Base-by-base conservation (phyloP, 2,329 filamentous ascomycete genomes). In the Alternaria solani region DNA sequence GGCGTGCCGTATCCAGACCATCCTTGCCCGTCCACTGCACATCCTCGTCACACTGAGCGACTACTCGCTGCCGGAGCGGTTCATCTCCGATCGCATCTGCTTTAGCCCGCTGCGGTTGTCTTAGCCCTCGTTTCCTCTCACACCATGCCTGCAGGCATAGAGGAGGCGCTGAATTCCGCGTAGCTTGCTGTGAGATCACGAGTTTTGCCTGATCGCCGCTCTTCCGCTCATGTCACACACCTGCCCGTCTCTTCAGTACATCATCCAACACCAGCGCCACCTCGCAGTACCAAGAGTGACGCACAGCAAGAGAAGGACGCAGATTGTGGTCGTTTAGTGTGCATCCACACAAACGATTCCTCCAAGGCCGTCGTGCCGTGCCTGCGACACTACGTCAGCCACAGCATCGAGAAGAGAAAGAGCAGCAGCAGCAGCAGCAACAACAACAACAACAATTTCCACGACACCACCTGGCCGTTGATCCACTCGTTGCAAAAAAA, bases 41-140 rank as follows among this genome's bases (percentile, higher is more conserved):
- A 57, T 44, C 57, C 65, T 63, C 62, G 67, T 71, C 68, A 69
- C 67, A 64, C 67, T 55, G 56, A 63, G 57, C 66, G 63, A 66
- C 63, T 58, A 68, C 67, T 70, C 67, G 67, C 61, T 72, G 68
- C 66, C 67, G 65, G 58, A 51, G 67, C 70, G 68, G 65, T 68
- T 70, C 70, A 78, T 79, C 75, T 79, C 76, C 76, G 76, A 78
- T 78, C 75, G 70, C 71, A 74, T 77, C 71, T 70, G 68, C 64
- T 64, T 61, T 67, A 65, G 67, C 65, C 65, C 57, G 57, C 56
- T 58, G 41, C 51, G 62, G 54, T 56, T 57, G 63, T 43, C 62
- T 63, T 68, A 64, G 58, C 61, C 52, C 52, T 67, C 62, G 64
- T 68, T 63, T 66, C 63, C 62, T 66, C 57, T 66, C 69, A 66